Evolutionary conservation across 2,329 filamentous ascomycete species (phyloP).

Genomic region (Mollisiaceae sp.): DNA sequence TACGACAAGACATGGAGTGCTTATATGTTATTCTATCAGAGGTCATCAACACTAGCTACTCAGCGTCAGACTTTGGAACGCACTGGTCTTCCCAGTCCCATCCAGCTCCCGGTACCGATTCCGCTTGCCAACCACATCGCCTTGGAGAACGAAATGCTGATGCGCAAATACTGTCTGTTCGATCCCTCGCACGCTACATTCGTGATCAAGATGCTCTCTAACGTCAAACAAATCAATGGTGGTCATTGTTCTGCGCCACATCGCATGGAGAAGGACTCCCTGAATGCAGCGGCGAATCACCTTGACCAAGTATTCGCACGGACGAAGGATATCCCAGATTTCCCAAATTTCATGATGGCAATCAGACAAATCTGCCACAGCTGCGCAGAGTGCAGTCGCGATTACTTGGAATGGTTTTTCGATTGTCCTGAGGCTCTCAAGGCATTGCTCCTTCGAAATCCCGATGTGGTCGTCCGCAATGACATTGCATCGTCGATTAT

Average conservation of each 20-base stretch:
- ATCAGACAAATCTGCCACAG: slow-evolving; percentile 55
- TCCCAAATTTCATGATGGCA: slow-evolving; percentile 59
- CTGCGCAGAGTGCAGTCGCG: slow-evolving; percentile 60
- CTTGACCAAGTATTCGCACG: slow-evolving; percentile 78
- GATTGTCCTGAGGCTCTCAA: slow-evolving; percentile 62
- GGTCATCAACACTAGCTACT: slow-evolving; percentile 66
- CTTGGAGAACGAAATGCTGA: slow-evolving; percentile 72
- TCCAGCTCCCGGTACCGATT: slow-evolving; percentile 52
- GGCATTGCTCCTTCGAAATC: slow-evolving; percentile 67
- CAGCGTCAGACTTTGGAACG: slow-evolving; percentile 55
- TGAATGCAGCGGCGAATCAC: slow-evolving; percentile 65
- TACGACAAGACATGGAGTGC: slow-evolving; percentile 80
- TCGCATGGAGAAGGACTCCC: slow-evolving; percentile 52
- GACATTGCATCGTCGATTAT: slow-evolving; percentile 58
- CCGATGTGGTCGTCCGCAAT: slow-evolving; percentile 59
- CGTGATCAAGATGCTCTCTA: slow-evolving; percentile 64
- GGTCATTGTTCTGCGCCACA: slow-evolving; percentile 57
- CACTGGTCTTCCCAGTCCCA: slow-evolving; percentile 45
- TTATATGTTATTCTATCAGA: slow-evolving; percentile 98
- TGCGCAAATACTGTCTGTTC: slow-evolving; percentile 80
- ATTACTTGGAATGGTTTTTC: slow-evolving; percentile 66
- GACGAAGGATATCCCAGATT: slow-evolving; percentile 69
- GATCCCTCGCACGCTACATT: slow-evolving; percentile 75
- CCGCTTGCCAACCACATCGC: slow-evolving; percentile 65
- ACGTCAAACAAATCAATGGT: slow-evolving; percentile 55